Evolutionary conservation across 2,329 filamentous ascomycete species (phyloP), one percentile per base, ranked within the genome.

Genomic region (Gaeumannomyces tritici): DNA sequence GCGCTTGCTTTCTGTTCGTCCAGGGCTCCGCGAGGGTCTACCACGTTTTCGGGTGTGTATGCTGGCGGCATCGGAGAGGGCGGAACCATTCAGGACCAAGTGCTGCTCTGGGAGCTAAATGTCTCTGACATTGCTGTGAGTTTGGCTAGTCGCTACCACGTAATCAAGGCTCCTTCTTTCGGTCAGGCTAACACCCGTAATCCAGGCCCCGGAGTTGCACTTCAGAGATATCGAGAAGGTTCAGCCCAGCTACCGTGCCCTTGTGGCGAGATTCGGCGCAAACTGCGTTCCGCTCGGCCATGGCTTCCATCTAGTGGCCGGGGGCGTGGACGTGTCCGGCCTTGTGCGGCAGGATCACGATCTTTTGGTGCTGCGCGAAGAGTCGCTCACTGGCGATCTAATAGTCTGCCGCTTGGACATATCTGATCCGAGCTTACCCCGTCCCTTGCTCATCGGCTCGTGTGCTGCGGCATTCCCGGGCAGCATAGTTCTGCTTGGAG

Each of bases 371-470:
- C 24, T 61, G 18, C 47, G 47, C 7, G 59, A 51, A 15, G 33
- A 47, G 26, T 24, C 8, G 24, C 5, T n/a, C 18, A n/a, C n/a
- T 26, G 28, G 8, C 21, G 42, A 9, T n/a, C n/a, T 61, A 3
- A 6, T 21, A 15, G 28, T 29, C n/a, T 31, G 8, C 24, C 27
- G 18, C 11, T 26, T 29, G 11, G 27, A 33, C 47, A 26, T 26
- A 6, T 61, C 24, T 54, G 42, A 51, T 51, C 12, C n/a, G 6
- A 13, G 21, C 0, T 59, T 61, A 0, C 69, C 72, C 12, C 73
- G 85, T 62, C 91, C 91, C 15, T 78, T 96, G 7, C 79, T 96
- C 60, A 79, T 91, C 60, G 91, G 93, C 2, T 82, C 86, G 62
- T 86, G 86, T 5, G 77, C 82, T 9, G 73, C 82, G 18, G 74